Evolutionary conservation across 2,329 filamentous ascomycete species (phyloP).

Genomic region (Fonsecaea multimorphosa): DNA sequence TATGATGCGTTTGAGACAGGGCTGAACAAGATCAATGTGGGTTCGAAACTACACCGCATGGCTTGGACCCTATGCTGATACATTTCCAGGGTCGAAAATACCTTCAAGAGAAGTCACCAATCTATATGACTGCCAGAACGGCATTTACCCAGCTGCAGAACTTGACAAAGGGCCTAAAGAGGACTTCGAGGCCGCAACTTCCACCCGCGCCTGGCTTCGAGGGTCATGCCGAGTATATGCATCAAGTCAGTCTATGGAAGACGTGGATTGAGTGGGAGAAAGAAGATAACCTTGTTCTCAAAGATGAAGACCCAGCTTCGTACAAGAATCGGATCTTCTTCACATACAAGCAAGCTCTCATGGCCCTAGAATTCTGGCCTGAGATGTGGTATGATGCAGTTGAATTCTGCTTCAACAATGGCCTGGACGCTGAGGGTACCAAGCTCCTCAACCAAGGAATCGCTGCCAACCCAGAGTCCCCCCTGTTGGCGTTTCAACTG

Average conservation of each 20-base stretch:
- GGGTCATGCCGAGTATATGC: conserved; percentile 80
- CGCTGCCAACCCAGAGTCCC: conserved; percentile 89
- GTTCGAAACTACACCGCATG: conserved; percentile 41
- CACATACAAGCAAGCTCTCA: conserved; percentile 90
- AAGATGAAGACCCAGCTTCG: conserved; percentile 75
- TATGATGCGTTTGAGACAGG: conserved; percentile 96
- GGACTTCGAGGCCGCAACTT: conserved; percentile 78
- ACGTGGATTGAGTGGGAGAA: conserved; percentile 96
- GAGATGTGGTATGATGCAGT: conserved; percentile 95
- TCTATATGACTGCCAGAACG: conserved; percentile 94
- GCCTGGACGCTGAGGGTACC: conserved; percentile 72
- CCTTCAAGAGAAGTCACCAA: conserved; percentile 86
- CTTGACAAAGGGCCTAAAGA: conserved; percentile 75
- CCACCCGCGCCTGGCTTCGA: conserved; percentile 86
- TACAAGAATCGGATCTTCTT: conserved; percentile 83
- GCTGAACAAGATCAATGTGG: conserved; percentile 87
- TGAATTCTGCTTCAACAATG: conserved; percentile 86
- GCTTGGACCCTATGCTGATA: conserved; percentile 23
- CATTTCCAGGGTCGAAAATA: conserved; percentile 82
- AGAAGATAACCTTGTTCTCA: conserved; percentile 84
- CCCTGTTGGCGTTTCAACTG: conserved; percentile 84
- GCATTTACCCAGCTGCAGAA: conserved; percentile 91
- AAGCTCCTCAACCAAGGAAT: conserved; percentile 83
- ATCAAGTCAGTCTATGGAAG: conserved; percentile 89
- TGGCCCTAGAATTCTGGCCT: conserved; percentile 92